Base-by-base conservation (phyloP, 2,329 filamentous ascomycete genomes). In the Chrysosporium queenslandicum region DNA sequence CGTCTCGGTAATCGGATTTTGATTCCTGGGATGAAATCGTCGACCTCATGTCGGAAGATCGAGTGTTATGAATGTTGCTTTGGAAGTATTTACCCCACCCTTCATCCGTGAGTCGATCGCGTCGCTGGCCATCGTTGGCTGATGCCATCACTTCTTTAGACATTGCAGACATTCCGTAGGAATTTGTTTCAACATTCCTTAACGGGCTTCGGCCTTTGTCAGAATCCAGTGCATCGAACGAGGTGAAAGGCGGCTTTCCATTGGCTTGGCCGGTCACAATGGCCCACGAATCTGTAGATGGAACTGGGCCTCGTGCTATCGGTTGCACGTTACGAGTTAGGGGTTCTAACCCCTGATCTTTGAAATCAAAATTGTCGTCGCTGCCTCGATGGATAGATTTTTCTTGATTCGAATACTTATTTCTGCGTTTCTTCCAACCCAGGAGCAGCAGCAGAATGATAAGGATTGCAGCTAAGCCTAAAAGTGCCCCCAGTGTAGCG, bases 401-500 rank as follows among this genome's bases (percentile, higher is more conserved):
- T 50, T 76, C 75, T 47, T 73, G 69, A 8, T 50, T 49, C n/a
- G 37, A 14, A 42, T 49, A 53, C 41, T 52, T 50, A 25, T 48
- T 55, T 4, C 46, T 47, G 43, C 55, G 51, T 29, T 52, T 55
- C 32, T 49, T 57, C 57, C 57, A 58, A 4, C 51, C 55, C 30
- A 58, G 43, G 11, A 85, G 74, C 47, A 92, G 72, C 18, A 96
- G 75, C n/a, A 88, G 64, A 1, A 86, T 66, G 23, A 86, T 75
- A n/a, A 94, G 72, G 5, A 95, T 64, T 0, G 81, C 70, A 18
- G 85, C 81, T 49, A 88, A 72, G 16, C 86, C 88, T 49, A 86
- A 78, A 20, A 95, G 81, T n/a, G 83, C 82, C 11, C 90, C 89
- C 0, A 97, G 76, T 0, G 86, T 86, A 47, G 87, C 86, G 30